phyloP scores from a whole-genome alignment of 1,139 yeast species.

The Nakaseomyces nivariensis region DNA sequence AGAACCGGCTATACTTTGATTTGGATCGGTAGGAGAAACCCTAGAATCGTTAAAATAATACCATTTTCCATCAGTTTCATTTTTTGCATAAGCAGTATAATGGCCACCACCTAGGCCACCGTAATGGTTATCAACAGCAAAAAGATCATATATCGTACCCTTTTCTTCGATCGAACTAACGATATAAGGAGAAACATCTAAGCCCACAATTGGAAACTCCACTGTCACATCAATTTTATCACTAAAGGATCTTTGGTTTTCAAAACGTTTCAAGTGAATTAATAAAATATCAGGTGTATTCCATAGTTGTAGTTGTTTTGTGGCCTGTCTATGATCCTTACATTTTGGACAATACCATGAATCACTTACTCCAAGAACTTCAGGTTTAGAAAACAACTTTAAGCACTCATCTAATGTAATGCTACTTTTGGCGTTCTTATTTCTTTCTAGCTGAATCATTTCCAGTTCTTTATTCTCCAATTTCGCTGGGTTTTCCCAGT shows the following conservation, averaged over 20 bases:
- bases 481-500: constrained; percentile 45
- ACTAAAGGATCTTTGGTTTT: constrained; percentile 73
- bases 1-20: constrained; percentile 59
- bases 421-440: constrained; percentile 36
- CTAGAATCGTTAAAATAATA: constrained; percentile 83
- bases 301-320: constrained; percentile 89
- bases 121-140: constrained; percentile 90
- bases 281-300: constrained; percentile 81
- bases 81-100: constrained; percentile 82
- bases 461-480: constrained; percentile 47
- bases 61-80: constrained; percentile 72
- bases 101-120: constrained; percentile 99
- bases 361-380: constrained; percentile 79
- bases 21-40: constrained; percentile 55
- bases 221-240: constrained; percentile 83
- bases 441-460: constrained; percentile 34
- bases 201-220: constrained; percentile 76
- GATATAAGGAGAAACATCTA: constrained; percentile 59
- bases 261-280: constrained; percentile 84
- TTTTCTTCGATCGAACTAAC: constrained; percentile 33
- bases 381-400: constrained; percentile 67
- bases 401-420: constrained; percentile 69
- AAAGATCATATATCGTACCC: constrained; percentile 57
- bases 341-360: constrained; percentile 92
- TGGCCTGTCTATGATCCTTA: constrained; percentile 81